Conservation (phyloP, 768 basidiomycete species). For the Stropharia rugosoannulata region DNA sequence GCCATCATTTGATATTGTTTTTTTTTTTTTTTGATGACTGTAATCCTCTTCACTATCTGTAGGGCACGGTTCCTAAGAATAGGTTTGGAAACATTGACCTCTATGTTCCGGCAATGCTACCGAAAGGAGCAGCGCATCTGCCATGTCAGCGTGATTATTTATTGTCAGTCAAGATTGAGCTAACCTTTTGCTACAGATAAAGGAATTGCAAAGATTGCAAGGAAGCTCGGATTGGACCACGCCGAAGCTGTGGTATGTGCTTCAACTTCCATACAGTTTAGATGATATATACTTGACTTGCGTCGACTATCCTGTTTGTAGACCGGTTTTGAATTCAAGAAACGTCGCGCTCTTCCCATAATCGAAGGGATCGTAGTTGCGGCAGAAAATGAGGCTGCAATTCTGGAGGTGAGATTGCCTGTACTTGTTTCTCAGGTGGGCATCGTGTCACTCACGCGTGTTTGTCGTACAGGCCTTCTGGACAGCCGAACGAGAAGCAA, state of each 20-base stretch:
- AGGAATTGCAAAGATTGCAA: slow-evolving; percentile 86
- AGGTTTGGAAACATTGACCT: slow-evolving; percentile 96
- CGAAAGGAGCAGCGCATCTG: slow-evolving; percentile 80
- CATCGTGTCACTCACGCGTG: slow-evolving; percentile 1
- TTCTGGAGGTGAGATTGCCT: slow-evolving; percentile 64
- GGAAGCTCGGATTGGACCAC: slow-evolving; percentile 82
- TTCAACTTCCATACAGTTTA: not conserved
- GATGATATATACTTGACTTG: slow-evolving; percentile 3
- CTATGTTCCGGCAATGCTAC: slow-evolving; percentile 94
- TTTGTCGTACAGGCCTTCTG: slow-evolving; percentile 66
- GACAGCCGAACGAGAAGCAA: slow-evolving; percentile 75
- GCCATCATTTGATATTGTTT: slow-evolving; percentile 19
- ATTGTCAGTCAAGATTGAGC: not conserved
- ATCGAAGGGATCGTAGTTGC: slow-evolving; percentile 87
- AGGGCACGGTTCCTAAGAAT: slow-evolving; percentile 95
- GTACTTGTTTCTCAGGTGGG: slow-evolving; percentile 1
- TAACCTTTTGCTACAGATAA: slow-evolving; percentile 52
- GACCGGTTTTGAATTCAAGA: slow-evolving; percentile 97
- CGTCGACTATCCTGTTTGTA: slow-evolving; percentile 28
- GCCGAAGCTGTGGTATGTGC: slow-evolving; percentile 92
- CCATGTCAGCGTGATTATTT: slow-evolving; percentile 65
- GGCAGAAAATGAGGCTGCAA: slow-evolving; percentile 65
- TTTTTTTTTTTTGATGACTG: slow-evolving; percentile 5
- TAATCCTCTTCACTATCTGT: not conserved
- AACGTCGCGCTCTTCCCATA: slow-evolving; percentile 83